Conservation (phyloP, 2,329 filamentous ascomycete genomes). For the Aspergillus pseudonomiae region DNA sequence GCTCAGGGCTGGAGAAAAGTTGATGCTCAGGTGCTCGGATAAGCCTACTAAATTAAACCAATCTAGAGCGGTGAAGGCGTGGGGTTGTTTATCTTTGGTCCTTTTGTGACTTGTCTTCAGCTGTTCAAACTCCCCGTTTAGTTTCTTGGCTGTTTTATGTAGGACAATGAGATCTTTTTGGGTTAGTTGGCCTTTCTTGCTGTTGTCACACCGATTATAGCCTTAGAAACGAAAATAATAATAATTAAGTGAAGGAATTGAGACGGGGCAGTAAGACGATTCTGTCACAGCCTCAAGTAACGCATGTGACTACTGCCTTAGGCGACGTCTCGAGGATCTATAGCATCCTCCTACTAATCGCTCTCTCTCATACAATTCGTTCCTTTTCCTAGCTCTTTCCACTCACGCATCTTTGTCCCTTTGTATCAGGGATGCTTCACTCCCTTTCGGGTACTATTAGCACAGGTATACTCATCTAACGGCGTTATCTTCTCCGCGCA, state of each 20-base stretch:
- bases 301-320: not conserved
- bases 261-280: not conserved
- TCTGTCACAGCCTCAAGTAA: not conserved
- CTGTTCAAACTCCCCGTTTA: not conserved
- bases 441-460: not conserved
- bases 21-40: conserved; percentile 4
- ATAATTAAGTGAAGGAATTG: not conserved
- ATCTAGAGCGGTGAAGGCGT: not conserved
- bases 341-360: not conserved
- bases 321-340: not conserved
- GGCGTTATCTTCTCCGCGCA: not conserved
- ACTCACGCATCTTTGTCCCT: not conserved
- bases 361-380: not conserved
- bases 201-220: not conserved
- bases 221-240: not conserved
- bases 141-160: not conserved
- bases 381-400: not conserved
- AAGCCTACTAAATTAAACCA: not conserved
- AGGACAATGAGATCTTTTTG: not conserved
- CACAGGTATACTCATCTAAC: not conserved
- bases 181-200: not conserved
- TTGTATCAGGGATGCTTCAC: no score
- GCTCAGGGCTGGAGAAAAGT: not conserved
- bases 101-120: no score
- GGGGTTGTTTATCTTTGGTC: not conserved